phyloP scores from a whole-genome alignment of 345 rosid genomes.

The Triadica sebifera region DNA sequence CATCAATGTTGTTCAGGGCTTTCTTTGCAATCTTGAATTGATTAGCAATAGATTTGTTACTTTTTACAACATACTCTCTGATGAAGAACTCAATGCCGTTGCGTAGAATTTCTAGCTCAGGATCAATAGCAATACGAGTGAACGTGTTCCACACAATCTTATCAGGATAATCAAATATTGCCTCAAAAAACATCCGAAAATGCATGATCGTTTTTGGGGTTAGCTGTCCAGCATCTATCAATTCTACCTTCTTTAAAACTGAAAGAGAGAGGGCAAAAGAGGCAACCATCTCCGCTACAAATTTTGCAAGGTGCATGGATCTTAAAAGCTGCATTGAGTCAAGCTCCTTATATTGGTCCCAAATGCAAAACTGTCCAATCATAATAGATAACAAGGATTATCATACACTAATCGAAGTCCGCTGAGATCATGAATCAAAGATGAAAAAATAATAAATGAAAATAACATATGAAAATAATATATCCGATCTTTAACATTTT shows the following conservation, averaged over 20 bases:
- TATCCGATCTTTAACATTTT: not conserved
- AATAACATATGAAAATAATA: not conserved
- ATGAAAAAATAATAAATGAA: not conserved
- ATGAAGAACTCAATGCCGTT: constrained; percentile 67
- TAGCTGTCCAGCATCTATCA: constrained; percentile 49
- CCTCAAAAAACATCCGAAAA: constrained; percentile 77
- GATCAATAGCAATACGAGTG: constrained; percentile 62
- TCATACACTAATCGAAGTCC: not conserved
- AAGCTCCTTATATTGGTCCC: constrained; percentile 89
- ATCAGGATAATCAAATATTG: constrained; percentile 63
- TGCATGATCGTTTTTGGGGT: constrained; percentile 71
- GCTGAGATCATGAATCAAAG: not conserved
- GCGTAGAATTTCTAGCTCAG: constrained; percentile 65
- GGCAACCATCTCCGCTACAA: constrained; percentile 74
- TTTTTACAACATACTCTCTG: constrained; percentile 62
- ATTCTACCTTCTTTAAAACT: constrained; percentile 62
- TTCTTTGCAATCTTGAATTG: constrained; percentile 71
- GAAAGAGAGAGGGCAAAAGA: constrained; percentile 71
- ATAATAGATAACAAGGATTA: not conserved
- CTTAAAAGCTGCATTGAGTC: constrained; percentile 66
- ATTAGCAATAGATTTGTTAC: constrained; percentile 34
- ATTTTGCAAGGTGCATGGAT: constrained; percentile 86
- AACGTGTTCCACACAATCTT: constrained; percentile 69
- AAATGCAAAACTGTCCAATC: constrained; percentile 61
- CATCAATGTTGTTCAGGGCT: constrained; percentile 64